Evolutionary conservation across 805 yeast genomes (phyloP).

Genomic region (Hanseniaspora mollemarum): DNA sequence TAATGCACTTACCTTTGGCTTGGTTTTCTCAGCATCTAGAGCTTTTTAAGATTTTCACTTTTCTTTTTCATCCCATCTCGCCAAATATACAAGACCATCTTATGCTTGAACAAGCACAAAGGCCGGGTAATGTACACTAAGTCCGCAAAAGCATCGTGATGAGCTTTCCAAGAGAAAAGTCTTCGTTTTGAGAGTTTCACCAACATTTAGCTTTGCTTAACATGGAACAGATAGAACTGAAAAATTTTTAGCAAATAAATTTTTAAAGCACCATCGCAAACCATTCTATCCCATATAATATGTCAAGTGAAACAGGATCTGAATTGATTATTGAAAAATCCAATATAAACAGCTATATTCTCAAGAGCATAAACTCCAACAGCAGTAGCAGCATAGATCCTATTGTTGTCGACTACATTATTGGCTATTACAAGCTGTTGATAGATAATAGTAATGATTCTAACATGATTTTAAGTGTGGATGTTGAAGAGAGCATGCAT

Average conservation of each 20-base stretch:
- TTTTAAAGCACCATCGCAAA: no score
- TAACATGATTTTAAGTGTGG: conserved; percentile 61
- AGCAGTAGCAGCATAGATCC: conserved; percentile 49
- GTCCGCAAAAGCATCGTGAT: no score
- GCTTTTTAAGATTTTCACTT: no score
- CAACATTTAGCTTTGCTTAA: no score
- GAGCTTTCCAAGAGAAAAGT: no score
- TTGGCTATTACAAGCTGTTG: conserved; percentile 78
- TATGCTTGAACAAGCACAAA: no score
- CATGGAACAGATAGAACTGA: no score
- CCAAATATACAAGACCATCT: no score
- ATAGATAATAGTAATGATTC: conserved; percentile 70
- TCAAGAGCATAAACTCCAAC: conserved; percentile 1
- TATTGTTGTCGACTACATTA: conserved; percentile 75
- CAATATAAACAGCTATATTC: conserved; percentile 10
- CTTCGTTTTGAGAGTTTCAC: no score
- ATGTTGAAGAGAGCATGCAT: conserved; percentile 53
- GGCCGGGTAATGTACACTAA: no score
- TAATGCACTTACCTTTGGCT: background rate
- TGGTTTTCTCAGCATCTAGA: no score
- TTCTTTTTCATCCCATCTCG: no score
- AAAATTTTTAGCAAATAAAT: background rate
- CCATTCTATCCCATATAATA: background rate
- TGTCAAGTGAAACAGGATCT: background rate
- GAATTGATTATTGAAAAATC: conserved; percentile 7